A percentile compares a stretch with the other conserved stretches of the same genome.
Conservation (phyloP, 768 basidiomycete species). For the Tylopilus intermedius region DNA sequence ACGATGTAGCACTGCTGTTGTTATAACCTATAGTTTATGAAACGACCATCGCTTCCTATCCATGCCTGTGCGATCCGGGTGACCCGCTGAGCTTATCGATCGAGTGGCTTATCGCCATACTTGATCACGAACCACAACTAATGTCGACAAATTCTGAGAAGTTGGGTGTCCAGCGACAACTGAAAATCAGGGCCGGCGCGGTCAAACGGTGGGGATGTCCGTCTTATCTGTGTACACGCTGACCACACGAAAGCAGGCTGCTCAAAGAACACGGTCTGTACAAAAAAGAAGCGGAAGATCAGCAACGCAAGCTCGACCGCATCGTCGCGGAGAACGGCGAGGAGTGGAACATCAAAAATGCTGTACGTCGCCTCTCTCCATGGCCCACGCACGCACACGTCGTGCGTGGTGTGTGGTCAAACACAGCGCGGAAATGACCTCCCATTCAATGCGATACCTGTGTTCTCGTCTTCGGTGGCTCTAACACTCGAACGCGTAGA, state of each 20-base stretch:
- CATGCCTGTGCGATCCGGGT: neutral
- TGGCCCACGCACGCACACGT: constrained; percentile 5
- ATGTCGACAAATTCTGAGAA: constrained; percentile 20
- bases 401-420: constrained; percentile 8
- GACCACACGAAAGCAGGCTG: constrained; percentile 39
- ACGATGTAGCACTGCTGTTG: constrained; percentile 30
- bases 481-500: constrained; percentile 35
- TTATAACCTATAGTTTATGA: constrained; percentile 25
- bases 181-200: constrained; percentile 72
- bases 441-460: constrained; percentile 17
- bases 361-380: constrained; percentile 41
- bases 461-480: constrained; percentile 15
- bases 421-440: constrained; percentile 29
- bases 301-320: constrained; percentile 56
- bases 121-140: constrained; percentile 11
- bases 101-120: neutral
- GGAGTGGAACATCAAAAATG: constrained; percentile 75
- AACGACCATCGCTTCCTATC: constrained; percentile 19
- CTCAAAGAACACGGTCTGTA: constrained; percentile 67
- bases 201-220: constrained; percentile 52
- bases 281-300: constrained; percentile 56
- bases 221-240: constrained; percentile 11
- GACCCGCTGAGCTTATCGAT: constrained; percentile 8
- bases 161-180: constrained; percentile 50
- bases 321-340: constrained; percentile 57